Percentiles rank a stretch among this genome's conserved stretches.
phyloP scores from a whole-genome alignment of 768 basidiomycete genomes.

The Leccinum arenicola region DNA sequence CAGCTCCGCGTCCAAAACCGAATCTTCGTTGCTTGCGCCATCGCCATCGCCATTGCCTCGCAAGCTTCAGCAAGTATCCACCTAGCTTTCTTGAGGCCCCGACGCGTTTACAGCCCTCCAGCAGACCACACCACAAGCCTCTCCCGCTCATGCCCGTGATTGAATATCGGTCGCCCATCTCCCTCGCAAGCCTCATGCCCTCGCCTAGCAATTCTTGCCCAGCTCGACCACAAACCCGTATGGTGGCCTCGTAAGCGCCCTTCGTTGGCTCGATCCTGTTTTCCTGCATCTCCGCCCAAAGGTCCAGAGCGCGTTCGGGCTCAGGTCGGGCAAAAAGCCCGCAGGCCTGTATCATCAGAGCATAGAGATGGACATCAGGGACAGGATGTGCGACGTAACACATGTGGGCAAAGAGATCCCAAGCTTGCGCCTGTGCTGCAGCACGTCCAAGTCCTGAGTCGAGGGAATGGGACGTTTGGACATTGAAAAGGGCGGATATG shows the following conservation, averaged over 20 bases:
- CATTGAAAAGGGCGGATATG: conserved; percentile 56
- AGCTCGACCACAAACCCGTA: conserved; percentile 73
- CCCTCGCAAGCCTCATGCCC: conserved; percentile 76
- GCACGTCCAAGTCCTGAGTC: conserved; percentile 32
- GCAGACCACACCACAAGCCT: conserved; percentile 72
- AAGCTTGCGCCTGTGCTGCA: conserved; percentile 71
- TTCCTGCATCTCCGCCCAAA: conserved; percentile 94
- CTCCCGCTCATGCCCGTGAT: conserved; percentile 37
- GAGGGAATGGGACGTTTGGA: conserved; percentile 32
- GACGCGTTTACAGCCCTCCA: conserved; percentile 85
- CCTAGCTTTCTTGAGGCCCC: conserved; percentile 76
- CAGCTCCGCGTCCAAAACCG: conserved; percentile 57
- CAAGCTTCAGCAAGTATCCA: conserved; percentile 89
- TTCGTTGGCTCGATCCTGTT: conserved; percentile 58
- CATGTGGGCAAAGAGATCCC: conserved; percentile 96
- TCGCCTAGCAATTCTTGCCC: conserved; percentile 73
- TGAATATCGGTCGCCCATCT: conserved; percentile 77
- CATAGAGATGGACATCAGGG: conserved; percentile 72
- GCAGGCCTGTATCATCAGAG: conserved; percentile 86
- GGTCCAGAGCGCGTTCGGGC: conserved; percentile 88
- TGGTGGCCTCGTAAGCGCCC: conserved; percentile 77
- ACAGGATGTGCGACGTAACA: conserved; percentile 88
- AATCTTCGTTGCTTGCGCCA: conserved; percentile 20
- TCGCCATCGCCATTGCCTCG: conserved; percentile 18
- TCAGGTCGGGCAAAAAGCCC: conserved; percentile 61